A percentile compares a stretch with the other conserved stretches of the same genome.
phyloP scores from a whole-genome alignment of 108 stramenopile genomes.

The Skeletonema tropicum region DNA sequence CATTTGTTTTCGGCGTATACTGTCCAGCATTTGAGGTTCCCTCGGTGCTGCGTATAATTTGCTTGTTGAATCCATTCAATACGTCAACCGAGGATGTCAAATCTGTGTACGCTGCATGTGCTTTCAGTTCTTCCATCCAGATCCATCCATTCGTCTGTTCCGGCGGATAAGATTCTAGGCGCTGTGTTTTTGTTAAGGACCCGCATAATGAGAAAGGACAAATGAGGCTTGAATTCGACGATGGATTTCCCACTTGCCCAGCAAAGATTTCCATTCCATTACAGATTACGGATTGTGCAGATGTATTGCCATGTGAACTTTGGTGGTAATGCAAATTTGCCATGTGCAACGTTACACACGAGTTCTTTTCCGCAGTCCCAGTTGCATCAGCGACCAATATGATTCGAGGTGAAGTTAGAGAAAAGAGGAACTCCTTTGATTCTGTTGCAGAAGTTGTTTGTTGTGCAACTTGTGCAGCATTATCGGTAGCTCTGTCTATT shows the following conservation, averaged over 20 bases:
- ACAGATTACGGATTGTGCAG: conserved; percentile 9
- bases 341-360: conserved; percentile 53
- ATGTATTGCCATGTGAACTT: conserved; percentile 9
- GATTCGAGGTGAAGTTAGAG: conserved; percentile 57
- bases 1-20: background rate
- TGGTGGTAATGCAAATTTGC: conserved; percentile 59
- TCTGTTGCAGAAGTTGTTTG: conserved; percentile 3
- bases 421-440: conserved; percentile 56
- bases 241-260: conserved; percentile 4
- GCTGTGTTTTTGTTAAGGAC: conserved; percentile 6
- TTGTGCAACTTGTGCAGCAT: background rate
- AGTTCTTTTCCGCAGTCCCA: background rate
- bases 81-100: conserved; percentile 65
- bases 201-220: conserved; percentile 5
- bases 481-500: conserved; percentile 8
- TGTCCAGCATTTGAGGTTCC: background rate
- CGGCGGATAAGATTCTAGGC: background rate
- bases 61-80: conserved; percentile 8
- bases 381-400: conserved; percentile 43
- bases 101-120: conserved; percentile 69
- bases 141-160: conserved; percentile 19
- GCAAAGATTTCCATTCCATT: conserved; percentile 31
- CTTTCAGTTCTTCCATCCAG: conserved; percentile 50
- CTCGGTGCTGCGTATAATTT: conserved; percentile 16
- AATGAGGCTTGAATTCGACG: conserved; percentile 12